Base-by-base conservation (phyloP, 768 basidiomycete species). In the Leccinum boreale region DNA sequence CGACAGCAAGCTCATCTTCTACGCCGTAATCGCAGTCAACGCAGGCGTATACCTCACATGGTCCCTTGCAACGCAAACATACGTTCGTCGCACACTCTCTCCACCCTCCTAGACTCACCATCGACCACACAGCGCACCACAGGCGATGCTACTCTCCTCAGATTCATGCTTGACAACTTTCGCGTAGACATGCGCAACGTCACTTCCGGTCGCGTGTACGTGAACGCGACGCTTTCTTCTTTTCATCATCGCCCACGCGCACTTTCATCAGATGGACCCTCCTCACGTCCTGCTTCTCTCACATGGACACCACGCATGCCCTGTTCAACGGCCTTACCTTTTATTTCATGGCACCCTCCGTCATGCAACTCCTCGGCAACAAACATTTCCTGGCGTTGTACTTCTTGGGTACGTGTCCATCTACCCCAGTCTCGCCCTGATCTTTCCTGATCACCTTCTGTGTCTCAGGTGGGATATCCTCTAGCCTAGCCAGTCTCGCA, bases 261-360 rank as follows among this genome's bases (percentile, higher is more conserved):
- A 7, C 24, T 28, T 35, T 42, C 21, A 4, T 14, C 54, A 93
- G 91, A 67, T 92, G 89, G 89, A 90, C 89, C 0, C 74, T 85
- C 24, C 61, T 91, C 10, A 89, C 90, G 0, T 75, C 82, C 17
- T 79, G 77, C 58, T 93, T 94, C 75, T 90, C 89, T 4, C 90
- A 92, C 64, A 70, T 78, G 62, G 77, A 79, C 28, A 39, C 78
- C n/a, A 60, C 67, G 1, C 90, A 92, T 65, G 80, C 89, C 4
- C 61, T 90, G n/a, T 78, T 90, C 69, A 92, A 92, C 65, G 84
- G 82, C n/a, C 80, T 90, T 66, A 85, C 87, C 0, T 90, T 84
- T 72, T 90, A 79, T 71, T 92, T 89, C 74, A 83, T 92, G 81
- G 88, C 85, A 0, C 82, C 79, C 1, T 72, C 82, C 3, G 83